Evolutionary conservation across 73 alveolate genomes (phyloP).

Genomic region (Paramecium octaurelia): DNA sequence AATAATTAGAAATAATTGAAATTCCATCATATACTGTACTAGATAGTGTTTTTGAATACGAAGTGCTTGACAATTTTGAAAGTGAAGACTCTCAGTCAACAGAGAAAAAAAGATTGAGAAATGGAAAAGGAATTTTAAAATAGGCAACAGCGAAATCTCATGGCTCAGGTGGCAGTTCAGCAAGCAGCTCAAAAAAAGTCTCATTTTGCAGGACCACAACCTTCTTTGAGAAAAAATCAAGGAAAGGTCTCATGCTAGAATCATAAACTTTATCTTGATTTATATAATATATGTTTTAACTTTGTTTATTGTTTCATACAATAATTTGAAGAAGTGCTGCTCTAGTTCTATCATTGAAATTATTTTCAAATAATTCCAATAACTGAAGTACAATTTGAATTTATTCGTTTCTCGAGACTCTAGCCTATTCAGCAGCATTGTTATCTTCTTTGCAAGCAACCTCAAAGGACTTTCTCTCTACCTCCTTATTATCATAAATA

Average conservation of each 20-base stretch:
- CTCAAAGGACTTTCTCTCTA: background rate
- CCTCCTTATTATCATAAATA: slow-evolving; percentile 16
- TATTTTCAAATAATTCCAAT: slow-evolving; percentile 41
- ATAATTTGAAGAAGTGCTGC: background rate
- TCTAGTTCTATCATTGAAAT: background rate
- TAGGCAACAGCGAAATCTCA: background rate
- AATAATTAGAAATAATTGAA: background rate
- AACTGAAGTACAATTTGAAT: background rate
- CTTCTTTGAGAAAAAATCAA: slow-evolving; percentile 11
- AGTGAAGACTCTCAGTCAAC: background rate
- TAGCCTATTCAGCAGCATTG: background rate
- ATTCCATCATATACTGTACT: background rate
- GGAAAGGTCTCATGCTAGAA: background rate
- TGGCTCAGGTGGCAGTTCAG: slow-evolving; percentile 5
- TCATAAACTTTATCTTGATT: background rate
- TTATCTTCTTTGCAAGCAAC: slow-evolving; percentile 31
- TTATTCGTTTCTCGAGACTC: background rate
- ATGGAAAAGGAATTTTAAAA: background rate
- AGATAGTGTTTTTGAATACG: slow-evolving; percentile 13
- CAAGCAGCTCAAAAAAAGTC: background rate
- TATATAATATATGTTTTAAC: background rate
- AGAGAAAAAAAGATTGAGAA: background rate
- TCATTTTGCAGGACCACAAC: background rate
- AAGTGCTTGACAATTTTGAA: background rate
- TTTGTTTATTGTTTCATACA: background rate